phyloP scores from a whole-genome alignment of 176 grass and related monocot genomes.

The Secale cereale region DNA sequence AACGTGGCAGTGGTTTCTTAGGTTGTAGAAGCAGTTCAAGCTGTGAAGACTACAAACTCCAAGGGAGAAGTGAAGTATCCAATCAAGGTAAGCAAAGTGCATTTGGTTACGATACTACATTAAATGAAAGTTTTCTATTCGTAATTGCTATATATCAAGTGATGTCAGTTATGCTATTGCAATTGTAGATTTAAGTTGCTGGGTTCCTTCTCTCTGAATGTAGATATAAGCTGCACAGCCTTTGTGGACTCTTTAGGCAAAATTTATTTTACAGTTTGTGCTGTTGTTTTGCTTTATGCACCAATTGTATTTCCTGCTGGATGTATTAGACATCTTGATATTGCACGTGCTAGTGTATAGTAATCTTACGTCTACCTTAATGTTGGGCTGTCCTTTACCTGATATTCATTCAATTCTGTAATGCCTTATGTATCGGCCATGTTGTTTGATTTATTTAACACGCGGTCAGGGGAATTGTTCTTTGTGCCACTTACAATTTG shows the following conservation, averaged over 20 bases:
- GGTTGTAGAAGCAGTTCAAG: constrained; percentile 94
- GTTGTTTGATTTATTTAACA: not conserved
- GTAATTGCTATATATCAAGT: not conserved
- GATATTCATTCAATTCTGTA: not conserved
- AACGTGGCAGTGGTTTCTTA: constrained; percentile 25
- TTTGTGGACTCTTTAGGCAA: not conserved
- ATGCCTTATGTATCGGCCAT: not conserved
- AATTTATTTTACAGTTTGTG: not conserved
- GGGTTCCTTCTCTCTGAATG: not conserved
- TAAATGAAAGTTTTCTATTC: not conserved
- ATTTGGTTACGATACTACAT: not conserved
- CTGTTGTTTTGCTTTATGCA: not conserved
- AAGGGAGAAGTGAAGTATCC: constrained; percentile 94
- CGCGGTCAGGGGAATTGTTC: not conserved
- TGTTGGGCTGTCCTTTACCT: not conserved
- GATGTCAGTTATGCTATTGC: not conserved
- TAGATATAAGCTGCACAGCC: not conserved
- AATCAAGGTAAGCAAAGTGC: constrained; percentile 64
- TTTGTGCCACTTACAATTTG: not conserved
- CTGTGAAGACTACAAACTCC: constrained; percentile 83
- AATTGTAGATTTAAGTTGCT: not conserved
- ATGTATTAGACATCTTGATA: not conserved
- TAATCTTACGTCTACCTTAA: not conserved
- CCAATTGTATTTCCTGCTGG: not conserved
- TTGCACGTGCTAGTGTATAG: not conserved